Evolutionary conservation across 2,329 filamentous ascomycete genomes (phyloP), one percentile per base, ranked within the genome.

Genomic region (Pestalotiopsis sp.): DNA sequence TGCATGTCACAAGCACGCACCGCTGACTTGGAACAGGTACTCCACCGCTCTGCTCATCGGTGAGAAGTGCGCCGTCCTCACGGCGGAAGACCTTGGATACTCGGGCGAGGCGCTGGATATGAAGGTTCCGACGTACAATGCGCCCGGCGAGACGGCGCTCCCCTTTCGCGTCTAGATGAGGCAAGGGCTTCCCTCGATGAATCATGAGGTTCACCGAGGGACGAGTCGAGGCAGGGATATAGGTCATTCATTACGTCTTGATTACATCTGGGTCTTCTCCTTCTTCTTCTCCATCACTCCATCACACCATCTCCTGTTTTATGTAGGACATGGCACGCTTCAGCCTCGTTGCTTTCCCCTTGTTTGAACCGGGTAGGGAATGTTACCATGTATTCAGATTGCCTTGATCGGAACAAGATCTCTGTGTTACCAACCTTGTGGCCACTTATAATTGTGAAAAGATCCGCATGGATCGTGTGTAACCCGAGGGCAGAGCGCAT

Each of bases 71-170:
- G 90, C 91, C 2, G 82, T 92, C 69, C 85, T 94, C 25, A 85
- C 89, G 1, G 92, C 86, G 9, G 92, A 94, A 79, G 92, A 94
- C 72, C 81, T 94, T 20, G 92, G 91, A 3, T 94, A 94, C 80
- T 90, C 87, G 45, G 92, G 92, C 38, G 84, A 84, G 38, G 92
- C 90, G 11, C 83, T 95, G 71, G 90, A 94, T 57, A 95, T 95
- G 93, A 92, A 90, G 81, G 91, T 91, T 3, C 90, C 90, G 1
- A 84, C 83, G 11, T 91, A 91, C 76, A 80, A 90, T 70, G 89
- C 86, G 0, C 88, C 86, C 0, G 85, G 85, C 4, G 86, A 88
- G 73, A 65, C 79, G 7, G 72, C 74, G 4, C 76, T 85, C 23
- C 72, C 76, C 1, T 79, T 75, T 71, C 84, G 84, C 62, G 75